These are phyloP conservation scores for Helianthus tuberosus DNA, from an alignment of 129 eudicot genomes.

Conservation along the genomic window DNA sequence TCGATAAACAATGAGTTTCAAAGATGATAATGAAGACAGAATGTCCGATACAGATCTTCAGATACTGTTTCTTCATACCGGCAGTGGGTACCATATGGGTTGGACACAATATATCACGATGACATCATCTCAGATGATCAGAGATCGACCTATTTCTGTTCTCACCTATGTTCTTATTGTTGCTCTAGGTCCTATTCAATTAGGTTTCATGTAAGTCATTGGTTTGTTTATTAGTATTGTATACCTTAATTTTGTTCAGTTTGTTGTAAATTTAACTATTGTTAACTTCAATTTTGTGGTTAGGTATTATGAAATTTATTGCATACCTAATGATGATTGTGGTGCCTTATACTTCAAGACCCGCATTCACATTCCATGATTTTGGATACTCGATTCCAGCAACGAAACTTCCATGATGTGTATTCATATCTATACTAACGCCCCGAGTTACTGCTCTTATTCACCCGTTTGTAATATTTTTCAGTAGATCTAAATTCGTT, in stretches of 20 bases:
- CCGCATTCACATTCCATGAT: too few relatives aligned
- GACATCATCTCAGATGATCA: not conserved
- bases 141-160: not conserved
- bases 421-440: too few relatives aligned
- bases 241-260: not conserved
- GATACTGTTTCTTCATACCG: not conserved
- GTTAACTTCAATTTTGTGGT: not conserved
- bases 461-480: too few relatives aligned
- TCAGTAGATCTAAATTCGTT: too few relatives aligned
- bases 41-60: not conserved
- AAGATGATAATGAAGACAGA: not conserved
- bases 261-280: not conserved
- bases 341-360: too few relatives aligned
- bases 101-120: not conserved
- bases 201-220: not conserved
- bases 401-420: too few relatives aligned
- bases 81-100: not conserved
- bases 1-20: not conserved
- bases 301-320: too few relatives aligned
- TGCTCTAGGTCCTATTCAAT: not conserved
- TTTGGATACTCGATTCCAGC: too few relatives aligned
- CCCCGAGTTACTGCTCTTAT: too few relatives aligned
- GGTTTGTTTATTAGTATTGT: not conserved
- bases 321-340: too few relatives aligned
- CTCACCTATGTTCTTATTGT: not conserved